Evolutionary conservation across 1,139 yeast genomes (phyloP), one percentile per base, ranked within the genome.

Genomic region (Geotrichum siamense): DNA sequence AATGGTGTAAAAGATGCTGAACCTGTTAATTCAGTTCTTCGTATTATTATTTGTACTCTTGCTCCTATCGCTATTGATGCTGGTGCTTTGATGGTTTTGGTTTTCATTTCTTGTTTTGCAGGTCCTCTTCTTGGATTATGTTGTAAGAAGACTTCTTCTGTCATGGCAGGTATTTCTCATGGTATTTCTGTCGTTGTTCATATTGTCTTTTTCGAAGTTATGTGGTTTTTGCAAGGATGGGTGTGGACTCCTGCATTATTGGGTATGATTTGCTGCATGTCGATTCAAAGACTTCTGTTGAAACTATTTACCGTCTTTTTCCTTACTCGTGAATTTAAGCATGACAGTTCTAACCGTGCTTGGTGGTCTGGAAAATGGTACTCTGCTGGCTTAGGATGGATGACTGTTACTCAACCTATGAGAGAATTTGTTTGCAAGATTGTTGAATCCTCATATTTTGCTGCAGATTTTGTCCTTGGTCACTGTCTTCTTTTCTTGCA

Each of bases 351-450:
- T 36, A 91, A 91, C 71, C 82, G 94, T 58, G 97, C 98, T 23
- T 91, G 94, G 91, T 91, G 99, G 99, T 83, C 95, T 51, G 99
- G 99, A 75, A 89, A 89, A 69, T 91, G 99, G 99, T 86, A 89
- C 68, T 89, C 94, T 52, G 73, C 86, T 52, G 94, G 95, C 61
- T 71, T 91, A 70, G 98, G 98, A 52, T 82, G 84, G 79, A 81
- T 84, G 79, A 96, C 97, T 17, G 76, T 85, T 74, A 83, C 97
- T 30, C 98, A 91, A 71, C 98, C 99, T 53, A 65, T 85, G 41
- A 85, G 99, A 75, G 99, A 91, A 71, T 87, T 85, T 65, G 77
- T 81, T 61, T 96, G 96, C 57, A 91, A 91, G 76, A 75, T 81
- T 54, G 84, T 89, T 56, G 99, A 91, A 72, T 71, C 85, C 74